Evolutionary conservation across 768 basidiomycete genomes (phyloP).

Genomic region (Daedalea quercina): DNA sequence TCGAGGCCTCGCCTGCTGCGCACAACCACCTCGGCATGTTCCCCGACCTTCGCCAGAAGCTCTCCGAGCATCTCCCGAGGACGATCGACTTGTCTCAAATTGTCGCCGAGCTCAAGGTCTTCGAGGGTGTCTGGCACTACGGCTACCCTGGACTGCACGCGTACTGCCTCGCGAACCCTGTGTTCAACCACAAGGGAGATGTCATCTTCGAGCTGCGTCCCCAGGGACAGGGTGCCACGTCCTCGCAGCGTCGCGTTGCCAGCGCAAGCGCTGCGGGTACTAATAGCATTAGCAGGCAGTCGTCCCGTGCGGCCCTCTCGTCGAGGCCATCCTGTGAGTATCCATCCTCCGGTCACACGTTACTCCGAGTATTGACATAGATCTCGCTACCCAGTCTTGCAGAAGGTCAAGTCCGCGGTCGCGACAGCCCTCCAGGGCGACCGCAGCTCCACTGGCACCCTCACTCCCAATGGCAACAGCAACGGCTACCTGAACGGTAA

Average conservation of each 20-base stretch:
- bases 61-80: slow-evolving; percentile 16
- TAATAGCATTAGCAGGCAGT: neutral
- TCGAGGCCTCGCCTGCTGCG: slow-evolving; percentile 9
- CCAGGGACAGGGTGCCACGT: neutral
- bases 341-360: neutral
- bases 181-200: slow-evolving; percentile 25
- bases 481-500: neutral
- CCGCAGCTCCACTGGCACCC: neutral
- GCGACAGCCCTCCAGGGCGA: neutral
- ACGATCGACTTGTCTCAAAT: slow-evolving; percentile 19
- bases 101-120: slow-evolving; percentile 16
- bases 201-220: slow-evolving; percentile 23
- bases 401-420: neutral
- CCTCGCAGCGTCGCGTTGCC: neutral
- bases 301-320: neutral
- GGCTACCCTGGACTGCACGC: slow-evolving; percentile 18
- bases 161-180: slow-evolving; percentile 24
- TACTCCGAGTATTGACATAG: neutral
- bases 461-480: neutral
- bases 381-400: neutral
- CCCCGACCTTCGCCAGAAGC: slow-evolving; percentile 15
- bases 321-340: neutral
- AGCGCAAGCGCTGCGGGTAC: neutral
- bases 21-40: slow-evolving; percentile 7
- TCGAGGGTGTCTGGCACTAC: slow-evolving; percentile 23